Evolutionary conservation across 1,139 yeast genomes (phyloP).

Genomic region (Yamadazyma sp.): DNA sequence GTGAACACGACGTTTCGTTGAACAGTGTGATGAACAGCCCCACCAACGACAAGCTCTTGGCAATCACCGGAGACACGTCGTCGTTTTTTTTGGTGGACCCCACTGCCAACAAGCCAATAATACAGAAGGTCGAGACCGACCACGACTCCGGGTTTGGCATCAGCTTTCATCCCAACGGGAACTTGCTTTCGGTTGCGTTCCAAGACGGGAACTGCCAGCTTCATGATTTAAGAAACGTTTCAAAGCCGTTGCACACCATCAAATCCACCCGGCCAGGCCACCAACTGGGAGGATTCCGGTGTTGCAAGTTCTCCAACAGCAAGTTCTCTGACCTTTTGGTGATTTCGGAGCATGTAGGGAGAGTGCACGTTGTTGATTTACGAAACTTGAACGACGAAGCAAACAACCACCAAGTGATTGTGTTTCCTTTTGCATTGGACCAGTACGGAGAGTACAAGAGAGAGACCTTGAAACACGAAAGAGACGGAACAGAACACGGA

Average conservation of each 20-base stretch:
- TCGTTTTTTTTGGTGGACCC: slow-evolving; percentile 41
- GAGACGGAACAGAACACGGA: slow-evolving; percentile 10
- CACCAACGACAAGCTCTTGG: slow-evolving; percentile 26
- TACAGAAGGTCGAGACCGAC: slow-evolving; percentile 46
- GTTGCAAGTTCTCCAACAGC: slow-evolving; percentile 70
- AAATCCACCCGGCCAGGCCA: slow-evolving; percentile 61
- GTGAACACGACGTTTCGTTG: slow-evolving; percentile 41
- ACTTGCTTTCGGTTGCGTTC: slow-evolving; percentile 74
- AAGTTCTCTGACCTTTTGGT: slow-evolving; percentile 69
- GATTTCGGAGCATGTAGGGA: slow-evolving; percentile 79
- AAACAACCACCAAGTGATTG: slow-evolving; percentile 65
- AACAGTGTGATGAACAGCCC: slow-evolving; percentile 41
- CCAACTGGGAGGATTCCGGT: slow-evolving; percentile 62
- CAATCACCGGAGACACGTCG: slow-evolving; percentile 45
- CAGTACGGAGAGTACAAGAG: slow-evolving; percentile 38
- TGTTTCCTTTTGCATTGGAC: slow-evolving; percentile 48
- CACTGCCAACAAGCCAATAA: slow-evolving; percentile 18
- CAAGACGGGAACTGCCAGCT: slow-evolving; percentile 81
- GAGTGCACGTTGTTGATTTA: slow-evolving; percentile 81
- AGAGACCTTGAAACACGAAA: too few species aligned
- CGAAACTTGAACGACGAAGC: slow-evolving; percentile 56
- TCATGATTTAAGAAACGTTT: slow-evolving; percentile 69
- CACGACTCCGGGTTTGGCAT: slow-evolving; percentile 85
- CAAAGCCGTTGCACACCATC: slow-evolving; percentile 51
- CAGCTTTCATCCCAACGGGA: slow-evolving; percentile 72